These are phyloP conservation scores for Diaporthe sp. DNA, from an alignment of 2,329 filamentous ascomycete genomes.

Conservation along the genomic window DNA sequence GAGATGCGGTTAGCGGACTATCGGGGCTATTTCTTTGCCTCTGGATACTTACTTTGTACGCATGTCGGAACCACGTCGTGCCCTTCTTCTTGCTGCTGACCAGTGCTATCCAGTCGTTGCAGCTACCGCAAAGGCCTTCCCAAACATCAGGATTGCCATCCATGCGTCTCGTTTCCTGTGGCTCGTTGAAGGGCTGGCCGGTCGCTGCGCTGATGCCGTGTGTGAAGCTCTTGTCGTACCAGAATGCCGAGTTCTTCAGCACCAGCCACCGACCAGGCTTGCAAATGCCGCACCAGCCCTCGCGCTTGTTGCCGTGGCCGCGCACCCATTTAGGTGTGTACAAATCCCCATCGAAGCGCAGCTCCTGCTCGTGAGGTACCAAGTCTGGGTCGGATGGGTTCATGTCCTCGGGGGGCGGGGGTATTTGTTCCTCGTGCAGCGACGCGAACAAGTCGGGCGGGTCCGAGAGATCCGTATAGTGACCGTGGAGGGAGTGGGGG, in stretches of 20 bases:
- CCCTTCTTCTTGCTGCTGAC: conserved; percentile 92
- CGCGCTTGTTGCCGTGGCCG: conserved; percentile 87
- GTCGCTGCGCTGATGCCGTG: conserved; percentile 89
- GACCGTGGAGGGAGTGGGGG: conserved; percentile 74
- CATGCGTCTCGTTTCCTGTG: conserved; percentile 80
- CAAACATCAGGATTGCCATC: conserved; percentile 86
- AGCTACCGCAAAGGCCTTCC: conserved; percentile 84
- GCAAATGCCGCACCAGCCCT: conserved; percentile 92
- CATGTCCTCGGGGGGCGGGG: conserved; percentile 85
- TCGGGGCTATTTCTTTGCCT: conserved; percentile 25
- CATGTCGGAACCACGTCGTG: conserved; percentile 92
- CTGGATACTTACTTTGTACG: conserved; percentile 78
- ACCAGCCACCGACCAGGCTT: conserved; percentile 89
- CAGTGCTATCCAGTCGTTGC: conserved; percentile 84
- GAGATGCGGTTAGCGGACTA: conserved; percentile 33
- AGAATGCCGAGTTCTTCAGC: conserved; percentile 90
- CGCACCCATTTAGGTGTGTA: conserved; percentile 89
- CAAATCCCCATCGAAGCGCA: conserved; percentile 84
- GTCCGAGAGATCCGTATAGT: conserved; percentile 81
- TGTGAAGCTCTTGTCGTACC: conserved; percentile 93
- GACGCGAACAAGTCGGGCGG: conserved; percentile 84
- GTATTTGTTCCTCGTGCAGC: conserved; percentile 79
- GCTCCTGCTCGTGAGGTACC: conserved; percentile 82
- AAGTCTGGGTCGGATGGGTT: conserved; percentile 82
- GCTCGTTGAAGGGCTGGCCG: conserved; percentile 82